Conservation (phyloP, 2,329 filamentous ascomycete species). For the Capronia coronata region DNA sequence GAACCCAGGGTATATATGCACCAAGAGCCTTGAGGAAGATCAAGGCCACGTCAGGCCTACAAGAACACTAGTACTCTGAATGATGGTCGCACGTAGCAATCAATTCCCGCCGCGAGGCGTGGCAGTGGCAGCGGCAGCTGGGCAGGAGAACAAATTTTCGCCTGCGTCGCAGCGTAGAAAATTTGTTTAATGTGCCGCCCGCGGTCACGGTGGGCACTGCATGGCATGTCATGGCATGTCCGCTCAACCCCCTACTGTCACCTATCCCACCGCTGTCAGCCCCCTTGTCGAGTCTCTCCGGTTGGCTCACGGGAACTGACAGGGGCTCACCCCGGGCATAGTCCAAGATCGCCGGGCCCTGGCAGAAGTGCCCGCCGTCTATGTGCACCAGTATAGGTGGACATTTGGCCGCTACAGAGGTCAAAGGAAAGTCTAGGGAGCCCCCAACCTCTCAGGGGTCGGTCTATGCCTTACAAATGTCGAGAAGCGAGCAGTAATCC, state of each 20-base stretch:
- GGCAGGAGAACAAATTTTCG: conserved; percentile 10
- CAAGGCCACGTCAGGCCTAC: background rate
- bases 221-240: too few relatives aligned
- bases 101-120: conserved; percentile 1
- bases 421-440: too few relatives aligned
- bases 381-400: too few relatives aligned
- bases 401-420: too few relatives aligned
- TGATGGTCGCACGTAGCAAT: background rate
- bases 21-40: background rate
- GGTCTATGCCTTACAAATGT: too few relatives aligned
- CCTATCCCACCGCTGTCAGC: background rate
- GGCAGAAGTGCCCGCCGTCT: conserved; percentile 8
- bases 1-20: background rate
- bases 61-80: background rate
- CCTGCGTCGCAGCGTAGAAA: background rate
- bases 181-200: background rate
- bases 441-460: too few relatives aligned
- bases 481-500: too few relatives aligned
- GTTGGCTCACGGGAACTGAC: background rate
- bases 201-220: too few relatives aligned
- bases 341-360: conserved; percentile 13
- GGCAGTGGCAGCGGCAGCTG: too few relatives aligned
- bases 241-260: background rate
- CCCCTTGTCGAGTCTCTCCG: background rate
- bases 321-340: background rate